A percentile compares a stretch with the other conserved stretches of the same genome.
phyloP scores from a whole-genome alignment of 306 rosid genomes.

The Aeschynomene evenia region DNA sequence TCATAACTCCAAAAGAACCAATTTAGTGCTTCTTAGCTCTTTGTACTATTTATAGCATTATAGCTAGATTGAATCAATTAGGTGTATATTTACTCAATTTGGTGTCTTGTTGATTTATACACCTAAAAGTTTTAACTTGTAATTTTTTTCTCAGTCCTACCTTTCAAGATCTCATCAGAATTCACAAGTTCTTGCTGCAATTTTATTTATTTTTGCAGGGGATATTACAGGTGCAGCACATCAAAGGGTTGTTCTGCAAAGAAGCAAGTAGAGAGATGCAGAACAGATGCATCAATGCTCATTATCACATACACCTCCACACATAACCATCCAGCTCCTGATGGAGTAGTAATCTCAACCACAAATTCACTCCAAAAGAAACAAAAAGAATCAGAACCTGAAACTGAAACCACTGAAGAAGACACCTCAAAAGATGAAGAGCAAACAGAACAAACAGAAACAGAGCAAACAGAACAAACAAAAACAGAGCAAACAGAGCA shows the following conservation, averaged over 20 bases:
- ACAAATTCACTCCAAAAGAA: constrained; percentile 30
- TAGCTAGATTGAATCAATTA: background rate
- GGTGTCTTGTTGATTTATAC: background rate
- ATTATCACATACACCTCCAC: constrained; percentile 72
- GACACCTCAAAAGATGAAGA: constrained; percentile 34
- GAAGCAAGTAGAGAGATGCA: constrained; percentile 92
- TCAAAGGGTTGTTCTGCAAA: constrained; percentile 93
- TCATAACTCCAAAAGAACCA: background rate
- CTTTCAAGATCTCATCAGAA: constrained; percentile 16
- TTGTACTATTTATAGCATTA: background rate
- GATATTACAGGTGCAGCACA: constrained; percentile 87
- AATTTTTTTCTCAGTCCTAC: no score
- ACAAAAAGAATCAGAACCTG: constrained; percentile 34
- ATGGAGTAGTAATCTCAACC: constrained; percentile 35
- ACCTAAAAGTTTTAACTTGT: background rate
- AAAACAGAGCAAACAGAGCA: constrained; percentile 26
- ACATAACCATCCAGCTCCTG: constrained; percentile 82
- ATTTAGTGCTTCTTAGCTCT: background rate
- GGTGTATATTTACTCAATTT: background rate
- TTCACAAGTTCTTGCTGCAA: background rate
- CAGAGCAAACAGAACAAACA: constrained; percentile 24
- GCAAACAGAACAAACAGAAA: no score
- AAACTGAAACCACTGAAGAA: constrained; percentile 37
- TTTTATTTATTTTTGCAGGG: constrained; percentile 67
- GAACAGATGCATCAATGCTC: constrained; percentile 77